phyloP scores from a whole-genome alignment of 495 filamentous ascomycete species.

The Melanomma pulvis-pyrius region DNA sequence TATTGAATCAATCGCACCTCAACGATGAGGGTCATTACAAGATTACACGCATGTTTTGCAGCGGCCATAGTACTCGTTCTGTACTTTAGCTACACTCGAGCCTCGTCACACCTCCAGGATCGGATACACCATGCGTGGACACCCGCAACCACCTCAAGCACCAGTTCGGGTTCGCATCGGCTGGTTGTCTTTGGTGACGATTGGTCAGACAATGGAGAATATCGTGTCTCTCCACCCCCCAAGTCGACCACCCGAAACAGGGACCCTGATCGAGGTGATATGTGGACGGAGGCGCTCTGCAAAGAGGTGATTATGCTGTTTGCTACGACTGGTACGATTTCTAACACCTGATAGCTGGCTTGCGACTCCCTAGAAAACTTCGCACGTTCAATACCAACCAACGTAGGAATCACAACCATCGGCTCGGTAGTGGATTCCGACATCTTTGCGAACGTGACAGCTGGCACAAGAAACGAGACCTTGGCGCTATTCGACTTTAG shows the following conservation, averaged over 20 bases:
- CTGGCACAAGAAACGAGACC: constrained; percentile 3
- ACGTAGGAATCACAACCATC: constrained; percentile 7
- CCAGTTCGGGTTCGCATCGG: constrained; percentile 10
- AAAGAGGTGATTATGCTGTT: constrained; percentile 21
- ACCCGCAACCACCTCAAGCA: background rate
- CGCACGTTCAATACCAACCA: constrained; percentile 22
- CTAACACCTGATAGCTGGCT: constrained; percentile 17
- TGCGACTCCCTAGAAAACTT: constrained; percentile 36
- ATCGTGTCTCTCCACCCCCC: constrained; percentile 32
- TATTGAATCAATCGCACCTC: background rate
- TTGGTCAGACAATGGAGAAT: constrained; percentile 34
- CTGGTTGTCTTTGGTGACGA: constrained; percentile 36
- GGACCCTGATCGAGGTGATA: constrained; percentile 27
- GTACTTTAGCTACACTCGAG: constrained; percentile 27
- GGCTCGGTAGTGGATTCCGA: constrained; percentile 27
- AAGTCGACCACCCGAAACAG: constrained; percentile 13
- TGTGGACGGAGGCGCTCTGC: constrained; percentile 33
- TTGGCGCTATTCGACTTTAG: constrained; percentile 31
- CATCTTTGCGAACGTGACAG: constrained; percentile 32
- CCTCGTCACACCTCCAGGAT: constrained; percentile 21
- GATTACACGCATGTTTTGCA: constrained; percentile 15
- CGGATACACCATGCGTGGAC: constrained; percentile 30
- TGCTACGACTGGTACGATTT: background rate
- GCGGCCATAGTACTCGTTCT: constrained; percentile 8
- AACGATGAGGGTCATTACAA: constrained; percentile 3